Conservation (phyloP, 139 green algal genomes). For the Edaphochlamys debaryana region DNA sequence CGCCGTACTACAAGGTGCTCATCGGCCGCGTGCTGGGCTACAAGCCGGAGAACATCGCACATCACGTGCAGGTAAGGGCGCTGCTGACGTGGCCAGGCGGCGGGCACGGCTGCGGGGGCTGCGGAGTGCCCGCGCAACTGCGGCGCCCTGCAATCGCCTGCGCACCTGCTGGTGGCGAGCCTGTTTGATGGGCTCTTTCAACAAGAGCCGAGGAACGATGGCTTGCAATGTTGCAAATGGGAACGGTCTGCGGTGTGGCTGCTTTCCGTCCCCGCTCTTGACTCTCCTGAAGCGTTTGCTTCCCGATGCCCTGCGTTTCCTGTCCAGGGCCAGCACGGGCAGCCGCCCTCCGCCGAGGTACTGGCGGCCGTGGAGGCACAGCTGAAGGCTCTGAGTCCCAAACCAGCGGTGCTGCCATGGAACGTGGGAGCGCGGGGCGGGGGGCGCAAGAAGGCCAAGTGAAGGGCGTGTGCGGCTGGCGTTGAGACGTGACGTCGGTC, state of each 20-base stretch:
- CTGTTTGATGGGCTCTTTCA: no score
- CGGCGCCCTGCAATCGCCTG: no score
- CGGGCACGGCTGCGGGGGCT: background rate
- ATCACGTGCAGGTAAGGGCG: constrained; percentile 58
- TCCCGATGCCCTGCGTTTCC: no score
- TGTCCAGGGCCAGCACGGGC: constrained; percentile 45
- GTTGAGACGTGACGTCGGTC: no score
- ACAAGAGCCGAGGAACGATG: no score
- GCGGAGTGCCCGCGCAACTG: background rate
- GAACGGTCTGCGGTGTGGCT: no score
- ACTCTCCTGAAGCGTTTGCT: background rate
- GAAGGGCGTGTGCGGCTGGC: no score
- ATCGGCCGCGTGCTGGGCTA: constrained; percentile 72
- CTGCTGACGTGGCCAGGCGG: no score
- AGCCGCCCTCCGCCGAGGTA: constrained; percentile 44
- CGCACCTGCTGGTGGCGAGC: no score
- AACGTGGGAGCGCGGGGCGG: background rate
- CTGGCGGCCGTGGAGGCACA: constrained; percentile 63
- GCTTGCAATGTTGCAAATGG: background rate
- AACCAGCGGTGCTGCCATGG: constrained; percentile 61
- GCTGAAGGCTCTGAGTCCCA: constrained; percentile 56
- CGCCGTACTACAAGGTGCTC: constrained; percentile 73
- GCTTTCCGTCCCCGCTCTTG: background rate
- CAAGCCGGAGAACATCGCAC: constrained; percentile 55
- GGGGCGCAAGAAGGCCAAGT: constrained; percentile 2